phyloP scores from a whole-genome alignment of 2,329 filamentous ascomycete species.

The Phyllosticta paracitricarpa region DNA sequence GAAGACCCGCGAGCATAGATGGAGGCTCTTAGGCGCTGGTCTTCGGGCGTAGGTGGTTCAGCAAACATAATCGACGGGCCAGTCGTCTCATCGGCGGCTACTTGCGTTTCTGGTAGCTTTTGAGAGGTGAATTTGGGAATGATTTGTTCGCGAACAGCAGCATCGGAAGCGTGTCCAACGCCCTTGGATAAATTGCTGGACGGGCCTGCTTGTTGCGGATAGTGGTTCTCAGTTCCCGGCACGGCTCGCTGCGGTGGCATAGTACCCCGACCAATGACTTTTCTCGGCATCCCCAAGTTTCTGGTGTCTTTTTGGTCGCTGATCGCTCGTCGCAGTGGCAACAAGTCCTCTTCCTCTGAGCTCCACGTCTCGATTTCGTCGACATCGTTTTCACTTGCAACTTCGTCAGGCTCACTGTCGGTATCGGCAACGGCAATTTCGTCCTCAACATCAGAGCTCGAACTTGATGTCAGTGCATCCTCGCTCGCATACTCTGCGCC shows the following conservation, averaged over 20 bases:
- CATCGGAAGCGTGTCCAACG: slow-evolving; percentile 28
- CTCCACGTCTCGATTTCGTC: background rate
- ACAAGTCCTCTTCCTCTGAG: background rate
- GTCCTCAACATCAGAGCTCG: slow-evolving; percentile 17
- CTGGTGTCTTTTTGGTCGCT: background rate
- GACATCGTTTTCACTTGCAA: slow-evolving; percentile 19
- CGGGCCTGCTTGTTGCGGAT: background rate
- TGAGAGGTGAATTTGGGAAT: slow-evolving; percentile 60
- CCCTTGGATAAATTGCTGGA: background rate
- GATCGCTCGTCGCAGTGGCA: background rate
- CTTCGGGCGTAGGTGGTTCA: slow-evolving; percentile 16
- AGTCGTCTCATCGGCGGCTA: slow-evolving; percentile 53
- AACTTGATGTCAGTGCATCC: slow-evolving; percentile 17
- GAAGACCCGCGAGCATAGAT: slow-evolving; percentile 6
- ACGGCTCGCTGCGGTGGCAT: too few relatives aligned
- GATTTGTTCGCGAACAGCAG: slow-evolving; percentile 44
- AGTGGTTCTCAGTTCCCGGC: background rate
- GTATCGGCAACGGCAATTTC: slow-evolving; percentile 22
- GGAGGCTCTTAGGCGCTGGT: slow-evolving; percentile 7
- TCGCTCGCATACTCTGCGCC: slow-evolving; percentile 38
- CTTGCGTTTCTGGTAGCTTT: slow-evolving; percentile 59
- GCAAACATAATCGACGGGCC: slow-evolving; percentile 70
- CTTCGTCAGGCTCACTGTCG: slow-evolving; percentile 16
- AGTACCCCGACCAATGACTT: background rate
- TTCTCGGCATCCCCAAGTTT: background rate